Evolutionary conservation across 805 yeast species (phyloP), one percentile per base, ranked within the genome.

Genomic region (Saturnispora besseyi): DNA sequence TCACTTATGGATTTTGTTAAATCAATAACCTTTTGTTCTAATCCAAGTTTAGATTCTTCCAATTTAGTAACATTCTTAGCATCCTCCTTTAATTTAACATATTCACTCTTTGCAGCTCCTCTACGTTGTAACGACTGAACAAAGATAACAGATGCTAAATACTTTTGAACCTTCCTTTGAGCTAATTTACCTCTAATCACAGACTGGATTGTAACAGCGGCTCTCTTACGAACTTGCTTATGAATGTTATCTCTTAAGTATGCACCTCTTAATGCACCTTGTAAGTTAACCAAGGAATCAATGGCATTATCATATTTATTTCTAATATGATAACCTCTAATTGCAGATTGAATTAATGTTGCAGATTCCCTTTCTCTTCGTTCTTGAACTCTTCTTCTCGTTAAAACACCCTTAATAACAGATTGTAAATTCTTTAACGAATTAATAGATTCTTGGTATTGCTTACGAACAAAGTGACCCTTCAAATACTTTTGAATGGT

Each of bases 11-110:
- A 77, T 62, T 91, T 95, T 3, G 97, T 91, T 58, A 93, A 78
- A 67, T 90, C 95, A 56, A 93, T 89, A n/a, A 95, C 97, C 74
- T 95, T 93, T 68, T 93, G 93, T 67, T 93, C 99, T 60, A 95
- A 77, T 64, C 85, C 81, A 69, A 88, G 93, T 60, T 95, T 89
- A 37, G 87, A 95, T 65, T 91, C 96, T 67, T 87, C 81, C 71
- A 87, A 77, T 62, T 84, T 95, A 63, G 84, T 83, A 42, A 88
- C 95, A 13, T 96, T 87, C 64, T 87, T 87, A 30, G 97, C 96
- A 56, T 93, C 98, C n/a, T 75, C 76, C 63, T 80, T 86, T 65
- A 88, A 72, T 51, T 73, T 68, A 55, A 71, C 69, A 58, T 87
- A 78, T 63, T 84, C 83, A 46, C 70, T 70, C 54, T 71, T 71